phyloP scores from a whole-genome alignment of 2,329 filamentous ascomycete species.

The Alternaria sp. region DNA sequence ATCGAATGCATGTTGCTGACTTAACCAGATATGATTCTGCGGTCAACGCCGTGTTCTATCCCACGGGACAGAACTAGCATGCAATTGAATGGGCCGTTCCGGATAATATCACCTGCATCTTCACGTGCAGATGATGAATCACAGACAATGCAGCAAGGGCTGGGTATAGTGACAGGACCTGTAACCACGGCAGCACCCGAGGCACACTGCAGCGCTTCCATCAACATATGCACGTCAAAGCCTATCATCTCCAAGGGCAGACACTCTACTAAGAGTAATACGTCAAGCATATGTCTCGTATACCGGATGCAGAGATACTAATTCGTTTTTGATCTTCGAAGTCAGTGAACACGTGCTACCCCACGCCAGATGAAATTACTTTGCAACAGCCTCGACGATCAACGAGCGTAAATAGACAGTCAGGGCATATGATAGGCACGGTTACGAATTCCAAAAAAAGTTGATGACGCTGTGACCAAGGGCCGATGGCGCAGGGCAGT shows the following conservation, averaged over 20 bases:
- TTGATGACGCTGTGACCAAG: background rate
- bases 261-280: background rate
- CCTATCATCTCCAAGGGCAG: background rate
- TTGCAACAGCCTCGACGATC: background rate
- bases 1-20: background rate
- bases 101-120: background rate
- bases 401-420: background rate
- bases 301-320: background rate
- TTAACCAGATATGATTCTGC: background rate
- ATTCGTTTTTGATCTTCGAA: constrained; percentile 7
- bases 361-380: background rate
- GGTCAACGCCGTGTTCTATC: background rate
- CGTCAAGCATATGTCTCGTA: background rate
- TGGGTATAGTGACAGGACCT: background rate
- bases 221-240: background rate
- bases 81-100: background rate
- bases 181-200: background rate
- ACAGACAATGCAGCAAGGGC: background rate
- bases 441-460: background rate
- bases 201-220: background rate
- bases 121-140: background rate
- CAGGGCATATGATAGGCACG: background rate
- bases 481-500: background rate
- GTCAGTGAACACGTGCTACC: background rate
- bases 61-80: background rate